A percentile compares a stretch with the other conserved stretches of the same genome.
Conservation (phyloP, 192 early-diverging fungal species). For the Bifiguratus adelaidae region DNA sequence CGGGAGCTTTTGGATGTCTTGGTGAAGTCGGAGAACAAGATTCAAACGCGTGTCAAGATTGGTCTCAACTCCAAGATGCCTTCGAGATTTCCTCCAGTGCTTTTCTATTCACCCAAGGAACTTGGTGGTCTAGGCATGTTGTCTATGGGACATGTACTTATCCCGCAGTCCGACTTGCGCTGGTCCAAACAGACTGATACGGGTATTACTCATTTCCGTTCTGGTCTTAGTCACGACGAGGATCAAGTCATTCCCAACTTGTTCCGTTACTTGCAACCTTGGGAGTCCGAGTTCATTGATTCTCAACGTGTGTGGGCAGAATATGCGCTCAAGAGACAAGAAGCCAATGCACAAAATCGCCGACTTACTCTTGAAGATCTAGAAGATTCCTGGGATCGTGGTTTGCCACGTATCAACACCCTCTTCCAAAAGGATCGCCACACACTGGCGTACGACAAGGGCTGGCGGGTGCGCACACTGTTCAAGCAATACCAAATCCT, state of each 20-base stretch:
- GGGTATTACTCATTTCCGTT: conserved; percentile 95
- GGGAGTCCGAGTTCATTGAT: conserved; percentile 98
- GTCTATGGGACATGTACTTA: conserved; percentile 97
- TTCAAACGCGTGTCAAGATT: conserved; percentile 98
- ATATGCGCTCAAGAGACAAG: conserved; percentile 93
- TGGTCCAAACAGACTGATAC: conserved; percentile 97
- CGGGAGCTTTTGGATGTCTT: conserved; percentile 93
- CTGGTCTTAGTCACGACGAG: conserved; percentile 96
- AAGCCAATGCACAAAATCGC: conserved; percentile 95
- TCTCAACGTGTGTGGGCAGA: conserved; percentile 99
- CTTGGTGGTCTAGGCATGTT: conserved; percentile 97
- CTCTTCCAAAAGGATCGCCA: conserved; percentile 98
- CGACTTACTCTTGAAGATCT: conserved; percentile 96
- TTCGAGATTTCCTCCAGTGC: conserved; percentile 90
- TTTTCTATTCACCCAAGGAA: conserved; percentile 63
- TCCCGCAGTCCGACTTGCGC: conserved; percentile 92
- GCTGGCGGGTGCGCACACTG: conserved; percentile 94
- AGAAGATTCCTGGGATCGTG: conserved; percentile 98
- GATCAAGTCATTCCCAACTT: conserved; percentile 96
- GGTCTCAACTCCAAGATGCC: conserved; percentile 99
- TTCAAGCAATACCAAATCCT: conserved; percentile 97
- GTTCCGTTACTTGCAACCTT: conserved; percentile 96
- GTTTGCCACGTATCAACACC: conserved; percentile 97
- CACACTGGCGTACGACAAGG: conserved; percentile 98
- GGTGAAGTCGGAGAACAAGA: conserved; percentile 98